Evolutionary conservation across 352 stramenopile genomes (phyloP).

Genomic region (Phytophthora kernoviae): DNA sequence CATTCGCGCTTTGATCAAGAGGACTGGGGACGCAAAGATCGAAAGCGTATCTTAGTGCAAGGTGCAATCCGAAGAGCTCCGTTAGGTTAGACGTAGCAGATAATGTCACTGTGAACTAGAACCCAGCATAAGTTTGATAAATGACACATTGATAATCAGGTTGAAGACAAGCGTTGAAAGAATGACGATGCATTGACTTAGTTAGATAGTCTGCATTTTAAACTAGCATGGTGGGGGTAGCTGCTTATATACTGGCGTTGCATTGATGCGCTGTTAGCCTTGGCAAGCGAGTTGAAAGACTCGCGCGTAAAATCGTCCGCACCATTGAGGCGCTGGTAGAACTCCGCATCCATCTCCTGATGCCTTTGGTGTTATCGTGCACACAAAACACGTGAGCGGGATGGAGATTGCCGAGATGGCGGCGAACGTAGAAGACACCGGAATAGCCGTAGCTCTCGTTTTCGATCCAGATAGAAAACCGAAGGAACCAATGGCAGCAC

Average conservation of each 20-base stretch:
- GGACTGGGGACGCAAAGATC: no score
- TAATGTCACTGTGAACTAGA: no score
- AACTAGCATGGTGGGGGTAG: slow-evolving; percentile 17
- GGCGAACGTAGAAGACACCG: slow-evolving; percentile 49
- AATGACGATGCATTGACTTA: no score
- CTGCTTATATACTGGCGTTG: slow-evolving; percentile 19
- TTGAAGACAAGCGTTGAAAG: no score
- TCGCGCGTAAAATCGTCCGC: slow-evolving; percentile 16
- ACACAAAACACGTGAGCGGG: slow-evolving; percentile 52
- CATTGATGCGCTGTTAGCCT: slow-evolving; percentile 9
- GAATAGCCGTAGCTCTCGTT: slow-evolving; percentile 49
- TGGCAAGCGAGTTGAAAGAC: slow-evolving; percentile 9
- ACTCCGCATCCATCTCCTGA: slow-evolving; percentile 46
- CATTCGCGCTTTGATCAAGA: no score
- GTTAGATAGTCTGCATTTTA: slow-evolving; percentile 1
- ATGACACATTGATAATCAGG: no score
- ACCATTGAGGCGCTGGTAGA: slow-evolving; percentile 10
- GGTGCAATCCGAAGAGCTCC: no score
- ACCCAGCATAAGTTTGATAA: no score
- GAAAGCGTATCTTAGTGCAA: no score
- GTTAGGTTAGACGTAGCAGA: no score
- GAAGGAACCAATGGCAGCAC: slow-evolving; percentile 65
- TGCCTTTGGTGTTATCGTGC: slow-evolving; percentile 49
- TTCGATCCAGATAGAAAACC: slow-evolving; percentile 54
- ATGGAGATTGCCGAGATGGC: slow-evolving; percentile 48